Percentiles rank a stretch among this genome's conserved stretches.
phyloP scores from a whole-genome alignment of 228 moss, liverwort and hornwort genomes.

The Sphagnum fallax region DNA sequence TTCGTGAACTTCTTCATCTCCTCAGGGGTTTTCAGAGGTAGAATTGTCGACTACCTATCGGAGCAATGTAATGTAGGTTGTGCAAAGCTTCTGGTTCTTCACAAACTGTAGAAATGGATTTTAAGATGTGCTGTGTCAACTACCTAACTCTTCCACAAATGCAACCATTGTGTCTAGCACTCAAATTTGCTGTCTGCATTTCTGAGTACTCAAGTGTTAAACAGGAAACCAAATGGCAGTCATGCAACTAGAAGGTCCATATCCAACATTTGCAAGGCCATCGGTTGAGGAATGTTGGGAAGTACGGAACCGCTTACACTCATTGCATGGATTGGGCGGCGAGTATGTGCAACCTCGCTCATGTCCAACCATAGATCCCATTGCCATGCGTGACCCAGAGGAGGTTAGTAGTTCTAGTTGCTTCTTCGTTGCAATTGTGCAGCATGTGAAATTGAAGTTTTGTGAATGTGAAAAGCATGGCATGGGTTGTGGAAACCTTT shows the following conservation, averaged over 20 bases:
- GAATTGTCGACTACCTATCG: too few relatives aligned
- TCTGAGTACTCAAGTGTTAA: neutral
- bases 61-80: too few relatives aligned
- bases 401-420: conserved; percentile 22
- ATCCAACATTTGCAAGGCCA: conserved; percentile 56
- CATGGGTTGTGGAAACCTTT: neutral
- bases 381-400: conserved; percentile 15
- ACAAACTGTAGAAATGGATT: too few relatives aligned
- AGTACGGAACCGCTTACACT: conserved; percentile 58
- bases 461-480: neutral
- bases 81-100: too few relatives aligned
- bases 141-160: too few relatives aligned
- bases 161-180: too few relatives aligned
- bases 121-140: too few relatives aligned
- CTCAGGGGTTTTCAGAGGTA: too few relatives aligned
- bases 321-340: conserved; percentile 41
- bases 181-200: too few relatives aligned
- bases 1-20: too few relatives aligned
- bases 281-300: conserved; percentile 71
- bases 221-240: neutral
- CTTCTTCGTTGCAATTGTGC: neutral
- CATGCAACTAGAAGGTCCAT: conserved; percentile 36
- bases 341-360: conserved; percentile 26
- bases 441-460: neutral
- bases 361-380: conserved; percentile 49